phyloP scores from a whole-genome alignment of 495 filamentous ascomycete genomes.

The Lepraria neglecta region DNA sequence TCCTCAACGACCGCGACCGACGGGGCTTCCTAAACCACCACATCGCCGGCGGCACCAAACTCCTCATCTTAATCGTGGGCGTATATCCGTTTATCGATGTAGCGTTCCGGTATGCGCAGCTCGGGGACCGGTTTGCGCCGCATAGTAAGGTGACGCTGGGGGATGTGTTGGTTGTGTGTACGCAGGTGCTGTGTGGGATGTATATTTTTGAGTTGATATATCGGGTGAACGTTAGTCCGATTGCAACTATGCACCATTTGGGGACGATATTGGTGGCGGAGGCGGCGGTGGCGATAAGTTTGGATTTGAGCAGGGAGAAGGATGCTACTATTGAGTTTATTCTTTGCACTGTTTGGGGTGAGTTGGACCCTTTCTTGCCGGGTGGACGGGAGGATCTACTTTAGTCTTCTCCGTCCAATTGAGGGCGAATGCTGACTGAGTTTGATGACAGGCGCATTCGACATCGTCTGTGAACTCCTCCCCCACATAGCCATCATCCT shows the following conservation, averaged over 20 bases:
- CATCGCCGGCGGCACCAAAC: conserved; percentile 42
- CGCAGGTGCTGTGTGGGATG: conserved; percentile 44
- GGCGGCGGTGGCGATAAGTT: conserved; percentile 41
- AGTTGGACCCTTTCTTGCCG: conserved; percentile 8
- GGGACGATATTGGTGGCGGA: conserved; percentile 46
- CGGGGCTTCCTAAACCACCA: conserved; percentile 48
- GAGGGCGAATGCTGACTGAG: background rate
- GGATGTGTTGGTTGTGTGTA: conserved; percentile 39
- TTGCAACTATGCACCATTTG: conserved; percentile 42
- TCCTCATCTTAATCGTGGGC: conserved; percentile 39
- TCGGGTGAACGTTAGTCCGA: conserved; percentile 37
- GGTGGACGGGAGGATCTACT: background rate
- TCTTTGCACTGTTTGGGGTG: conserved; percentile 46
- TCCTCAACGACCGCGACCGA: conserved; percentile 35
- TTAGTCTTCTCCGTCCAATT: too few relatives aligned
- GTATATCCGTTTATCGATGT: conserved; percentile 43
- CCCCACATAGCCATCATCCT: conserved; percentile 47
- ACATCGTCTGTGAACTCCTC: conserved; percentile 45
- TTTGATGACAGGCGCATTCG: conserved; percentile 40
- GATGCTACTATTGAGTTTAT: conserved; percentile 47
- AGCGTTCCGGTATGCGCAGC: conserved; percentile 33
- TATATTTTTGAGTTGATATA: conserved; percentile 47
- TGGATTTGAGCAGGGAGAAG: conserved; percentile 35
- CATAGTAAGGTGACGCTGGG: conserved; percentile 37
- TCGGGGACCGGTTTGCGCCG: conserved; percentile 33